phyloP scores from a whole-genome alignment of 495 filamentous ascomycete genomes.

The Penicillium daleae region DNA sequence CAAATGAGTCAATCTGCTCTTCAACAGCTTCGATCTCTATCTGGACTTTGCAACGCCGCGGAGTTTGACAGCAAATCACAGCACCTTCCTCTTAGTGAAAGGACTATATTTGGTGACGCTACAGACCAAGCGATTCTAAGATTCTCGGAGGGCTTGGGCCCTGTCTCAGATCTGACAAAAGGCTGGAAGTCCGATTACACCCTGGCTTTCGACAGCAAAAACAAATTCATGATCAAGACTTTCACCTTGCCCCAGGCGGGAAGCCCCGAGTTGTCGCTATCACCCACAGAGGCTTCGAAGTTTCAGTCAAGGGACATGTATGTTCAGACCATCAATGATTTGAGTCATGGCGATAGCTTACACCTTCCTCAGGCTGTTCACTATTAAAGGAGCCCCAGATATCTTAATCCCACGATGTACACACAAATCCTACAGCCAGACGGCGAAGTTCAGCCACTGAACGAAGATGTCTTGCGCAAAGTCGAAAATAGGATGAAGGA shows the following conservation, averaged over 20 bases:
- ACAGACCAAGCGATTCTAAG: constrained; percentile 71
- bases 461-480: constrained; percentile 32
- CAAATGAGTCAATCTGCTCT: constrained; percentile 27
- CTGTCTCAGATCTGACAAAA: constrained; percentile 45
- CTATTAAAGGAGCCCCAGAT: constrained; percentile 68
- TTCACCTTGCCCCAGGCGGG: constrained; percentile 7
- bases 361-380: constrained; percentile 32
- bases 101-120: constrained; percentile 67
- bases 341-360: not conserved
- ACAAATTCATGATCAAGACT: constrained; percentile 68
- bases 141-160: constrained; percentile 59
- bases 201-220: constrained; percentile 72
- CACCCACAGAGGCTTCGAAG: constrained; percentile 27
- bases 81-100: constrained; percentile 51
- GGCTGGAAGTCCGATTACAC: constrained; percentile 61
- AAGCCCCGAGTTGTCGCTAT: constrained; percentile 4
- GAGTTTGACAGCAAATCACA: constrained; percentile 63
- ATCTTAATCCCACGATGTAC: constrained; percentile 61
- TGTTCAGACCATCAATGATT: not conserved
- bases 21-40: constrained; percentile 53
- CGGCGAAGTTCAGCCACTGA: constrained; percentile 49
- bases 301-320: not conserved
- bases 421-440: constrained; percentile 49
- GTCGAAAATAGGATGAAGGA: constrained; percentile 60
- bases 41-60: constrained; percentile 67